phyloP scores from a whole-genome alignment of 371 early-diverging fungal genomes.

The Mucor irregularis region DNA sequence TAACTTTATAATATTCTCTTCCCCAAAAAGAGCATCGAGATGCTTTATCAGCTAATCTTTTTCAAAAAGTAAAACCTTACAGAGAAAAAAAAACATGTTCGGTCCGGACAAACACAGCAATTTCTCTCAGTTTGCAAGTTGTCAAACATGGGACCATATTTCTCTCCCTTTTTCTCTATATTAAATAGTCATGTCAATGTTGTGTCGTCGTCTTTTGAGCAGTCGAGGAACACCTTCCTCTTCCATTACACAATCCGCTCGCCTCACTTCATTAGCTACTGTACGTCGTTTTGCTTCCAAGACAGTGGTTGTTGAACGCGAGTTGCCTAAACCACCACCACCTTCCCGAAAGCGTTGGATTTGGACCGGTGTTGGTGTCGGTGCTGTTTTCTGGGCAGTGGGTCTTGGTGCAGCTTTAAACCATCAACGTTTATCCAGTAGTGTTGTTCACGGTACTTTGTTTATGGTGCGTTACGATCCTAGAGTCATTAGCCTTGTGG shows the following conservation, averaged over 20 bases:
- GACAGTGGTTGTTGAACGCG: conserved; percentile 42
- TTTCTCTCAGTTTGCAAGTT: too few species aligned
- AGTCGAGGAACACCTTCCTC: too few species aligned
- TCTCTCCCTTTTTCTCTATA: background rate
- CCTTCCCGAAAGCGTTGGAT: conserved; percentile 42
- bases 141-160: background rate
- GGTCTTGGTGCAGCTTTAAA: conserved; percentile 63
- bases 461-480: conserved; percentile 66
- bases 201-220: too few species aligned
- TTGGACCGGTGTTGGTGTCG: conserved; percentile 51
- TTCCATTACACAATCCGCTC: too few species aligned
- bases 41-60: too few species aligned
- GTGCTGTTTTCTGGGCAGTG: conserved; percentile 61
- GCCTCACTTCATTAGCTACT: too few species aligned
- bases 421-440: conserved; percentile 64
- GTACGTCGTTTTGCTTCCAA: conserved; percentile 16
- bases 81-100: background rate
- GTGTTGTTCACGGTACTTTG: conserved; percentile 63
- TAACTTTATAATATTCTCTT: too few species aligned
- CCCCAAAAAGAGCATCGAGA: too few species aligned
- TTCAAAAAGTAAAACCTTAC: too few species aligned
- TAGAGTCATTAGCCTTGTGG: conserved; percentile 55
- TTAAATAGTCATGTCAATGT: too few species aligned
- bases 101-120: too few species aligned
- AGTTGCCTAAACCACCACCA: conserved; percentile 35